phyloP scores from a whole-genome alignment of 768 basidiomycete species.

The Leccinum aurantiacum region DNA sequence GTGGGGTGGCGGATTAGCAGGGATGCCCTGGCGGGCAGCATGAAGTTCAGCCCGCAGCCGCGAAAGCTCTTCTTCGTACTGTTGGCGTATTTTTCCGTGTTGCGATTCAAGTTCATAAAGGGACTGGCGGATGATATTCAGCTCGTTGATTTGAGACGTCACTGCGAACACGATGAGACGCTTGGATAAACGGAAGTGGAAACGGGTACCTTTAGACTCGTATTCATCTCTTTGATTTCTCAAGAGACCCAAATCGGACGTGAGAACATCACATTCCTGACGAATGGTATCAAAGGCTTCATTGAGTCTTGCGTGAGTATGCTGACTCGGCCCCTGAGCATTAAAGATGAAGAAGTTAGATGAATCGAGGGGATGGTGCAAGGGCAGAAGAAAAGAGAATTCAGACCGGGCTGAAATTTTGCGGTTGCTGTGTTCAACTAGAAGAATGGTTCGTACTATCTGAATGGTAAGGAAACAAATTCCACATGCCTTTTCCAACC shows the following conservation, averaged over 20 bases:
- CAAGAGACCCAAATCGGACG: slow-evolving; percentile 63
- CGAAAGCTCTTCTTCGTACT: slow-evolving; percentile 83
- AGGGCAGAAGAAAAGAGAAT: slow-evolving; percentile 1
- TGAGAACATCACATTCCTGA: slow-evolving; percentile 79
- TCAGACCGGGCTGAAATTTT: slow-evolving; percentile 26
- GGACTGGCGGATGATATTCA: slow-evolving; percentile 85
- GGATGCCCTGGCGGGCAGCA: slow-evolving; percentile 42
- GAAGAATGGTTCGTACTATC: too few species aligned
- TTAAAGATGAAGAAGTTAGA: slow-evolving; percentile 20
- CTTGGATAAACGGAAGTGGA: slow-evolving; percentile 1
- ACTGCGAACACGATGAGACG: slow-evolving; percentile 43
- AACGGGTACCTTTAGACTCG: slow-evolving; percentile 71
- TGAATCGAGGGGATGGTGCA: not conserved
- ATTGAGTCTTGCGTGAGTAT: slow-evolving; percentile 51
- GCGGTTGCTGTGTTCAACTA: slow-evolving; percentile 6
- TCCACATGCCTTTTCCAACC: too few species aligned
- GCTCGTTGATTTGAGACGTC: slow-evolving; percentile 80
- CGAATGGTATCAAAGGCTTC: slow-evolving; percentile 82
- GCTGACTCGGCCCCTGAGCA: slow-evolving; percentile 42
- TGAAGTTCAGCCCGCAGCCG: slow-evolving; percentile 71
- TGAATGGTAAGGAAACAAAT: too few species aligned
- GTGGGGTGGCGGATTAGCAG: slow-evolving; percentile 38
- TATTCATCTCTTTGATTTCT: slow-evolving; percentile 85
- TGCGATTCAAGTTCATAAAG: slow-evolving; percentile 90
- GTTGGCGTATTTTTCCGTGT: slow-evolving; percentile 80